Evolutionary conservation across 31 red algal genomes (phyloP), one percentile per base, ranked within the genome.

Genomic region (Endocladia muricata): DNA sequence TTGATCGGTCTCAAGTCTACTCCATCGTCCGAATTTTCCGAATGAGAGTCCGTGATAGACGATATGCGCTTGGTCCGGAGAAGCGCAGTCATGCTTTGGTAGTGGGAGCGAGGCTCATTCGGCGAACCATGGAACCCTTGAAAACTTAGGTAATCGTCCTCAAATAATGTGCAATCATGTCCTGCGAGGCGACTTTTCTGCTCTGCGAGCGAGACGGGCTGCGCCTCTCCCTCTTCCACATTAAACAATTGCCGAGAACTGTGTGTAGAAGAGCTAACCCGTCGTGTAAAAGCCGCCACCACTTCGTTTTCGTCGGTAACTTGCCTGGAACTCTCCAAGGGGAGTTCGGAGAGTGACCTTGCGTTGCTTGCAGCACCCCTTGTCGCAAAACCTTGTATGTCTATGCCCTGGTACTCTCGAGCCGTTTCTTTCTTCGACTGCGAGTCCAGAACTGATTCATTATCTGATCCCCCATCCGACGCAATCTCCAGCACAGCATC

Each of bases 71-170:
- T 74, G 7, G 81, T 75, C 43, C 81, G 44, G 4, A 84, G 41
- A 37, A 84, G 40, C 17, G 68, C 58, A 55, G 57, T 42, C 81
- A 84, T 84, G 41, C 81, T 73, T 64, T 66, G 59, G 49, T 82
- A 49, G 7, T 71, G 79, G 23, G 5, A 31, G 30, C 52, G 19
- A n/a, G n/a, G n/a, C 9, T 31, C 34, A 60, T 32, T 31, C 25
- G 25, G 31, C 25, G 23, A 25, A 34, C 49, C 44, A 9, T 76
- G 81, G 28, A 84, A 84, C 13, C 81, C 81, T 55, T 84, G 81
- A 37, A 84, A 84, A 39, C 81, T 84, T 42, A 84, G 69, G 43
- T 85, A 85, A 22, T 85, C 82, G 44, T 85, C 82, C 61, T 85
- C 71, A 68, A 76, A 85, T 56, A 85, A 52, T 13, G 71, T 60